Base-by-base conservation (phyloP, 768 basidiomycete species). In the Amanita fuliginea region DNA sequence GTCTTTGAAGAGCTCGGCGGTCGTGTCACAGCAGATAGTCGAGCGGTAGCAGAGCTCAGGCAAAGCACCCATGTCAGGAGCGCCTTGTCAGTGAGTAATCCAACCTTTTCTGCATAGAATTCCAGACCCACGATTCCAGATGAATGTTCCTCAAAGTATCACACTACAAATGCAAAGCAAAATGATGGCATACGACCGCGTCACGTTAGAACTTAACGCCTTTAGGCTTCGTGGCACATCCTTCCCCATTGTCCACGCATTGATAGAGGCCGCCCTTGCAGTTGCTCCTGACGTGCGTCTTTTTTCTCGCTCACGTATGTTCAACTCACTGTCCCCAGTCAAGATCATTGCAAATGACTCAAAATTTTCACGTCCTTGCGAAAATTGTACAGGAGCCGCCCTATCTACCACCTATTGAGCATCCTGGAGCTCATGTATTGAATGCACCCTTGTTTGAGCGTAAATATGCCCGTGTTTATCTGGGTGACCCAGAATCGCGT, bases 121-220 rank as follows among this genome's bases (percentile, higher is more conserved):
- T 44, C 52, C 33, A 30, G 16, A 39, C 21, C 8, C 28, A 47
- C 18, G 43, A 36, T 45, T 50, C 42, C 52, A 69, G 67, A 58
- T 66, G 6, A 67, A 63, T 53, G 57, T 60, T 36, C 68, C 73
- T 1, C 80, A 83, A 1, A 79, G 73, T 52, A 65, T 83, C 18
- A 79, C 74, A 11, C 63, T 87, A 35, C 86, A 89, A 60, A 86
- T 86, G 83, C 92, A 94, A 64, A 81, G 76, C 65, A 89, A 88
- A 66, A 93, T 97, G 93, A 90, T 97, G 86, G 83, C 81, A 10
- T 99, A 97, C 62, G 88, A 94, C 69, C 79, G 80, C 42, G 82
- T 87, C 28, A 70, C 97, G 37, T 70, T 76, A 6, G 80, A 88
- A 19, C 69, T 97, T 45, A 93, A 96, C 67, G 64, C 72, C 34